Evolutionary conservation across 495 filamentous ascomycete species (phyloP).

Genomic region (Penicillium macrosclerotiorum): DNA sequence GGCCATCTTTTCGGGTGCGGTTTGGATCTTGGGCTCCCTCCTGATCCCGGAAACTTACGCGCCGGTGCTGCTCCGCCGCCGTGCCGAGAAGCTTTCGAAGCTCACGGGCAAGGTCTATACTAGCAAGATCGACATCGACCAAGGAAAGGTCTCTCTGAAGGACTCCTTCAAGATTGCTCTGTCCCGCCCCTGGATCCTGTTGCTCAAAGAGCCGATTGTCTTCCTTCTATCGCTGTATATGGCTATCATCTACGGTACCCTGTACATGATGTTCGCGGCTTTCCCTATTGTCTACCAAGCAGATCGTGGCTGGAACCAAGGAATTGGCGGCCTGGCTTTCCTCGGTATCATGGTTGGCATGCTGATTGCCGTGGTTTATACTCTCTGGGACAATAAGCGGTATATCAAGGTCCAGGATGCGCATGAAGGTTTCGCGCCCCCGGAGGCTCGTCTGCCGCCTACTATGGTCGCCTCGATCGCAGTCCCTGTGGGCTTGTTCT

Average conservation of each 20-base stretch:
- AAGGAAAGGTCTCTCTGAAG: conserved; percentile 35
- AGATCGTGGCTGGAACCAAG: conserved; percentile 70
- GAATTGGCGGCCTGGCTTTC: conserved; percentile 74
- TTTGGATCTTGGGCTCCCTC: conserved; percentile 56
- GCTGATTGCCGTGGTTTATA: conserved; percentile 56
- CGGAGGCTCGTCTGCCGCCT: conserved; percentile 49
- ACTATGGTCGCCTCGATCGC: conserved; percentile 40
- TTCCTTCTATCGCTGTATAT: conserved; percentile 69
- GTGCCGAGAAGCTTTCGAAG: conserved; percentile 52
- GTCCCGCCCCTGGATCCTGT: conserved; percentile 49
- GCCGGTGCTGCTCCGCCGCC: conserved; percentile 54
- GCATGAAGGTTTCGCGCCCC: conserved; percentile 42
- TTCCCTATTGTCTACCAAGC: conserved; percentile 75
- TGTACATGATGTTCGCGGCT: conserved; percentile 85
- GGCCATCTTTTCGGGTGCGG: conserved; percentile 47
- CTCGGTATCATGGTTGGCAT: conserved; percentile 82
- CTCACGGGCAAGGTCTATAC: conserved; percentile 56
- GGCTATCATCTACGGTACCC: conserved; percentile 69
- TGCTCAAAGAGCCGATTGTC: conserved; percentile 58
- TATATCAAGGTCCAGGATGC: conserved; percentile 37
- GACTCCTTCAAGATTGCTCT: conserved; percentile 44
- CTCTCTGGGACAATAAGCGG: conserved; percentile 50
- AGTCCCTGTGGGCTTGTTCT: conserved; percentile 56
- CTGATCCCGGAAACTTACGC: conserved; percentile 61
- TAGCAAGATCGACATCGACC: conserved; percentile 46